Percentiles rank a stretch among this genome's conserved stretches.
phyloP scores from a whole-genome alignment of 148 eudicot species.

The Chenopodium formosanum region DNA sequence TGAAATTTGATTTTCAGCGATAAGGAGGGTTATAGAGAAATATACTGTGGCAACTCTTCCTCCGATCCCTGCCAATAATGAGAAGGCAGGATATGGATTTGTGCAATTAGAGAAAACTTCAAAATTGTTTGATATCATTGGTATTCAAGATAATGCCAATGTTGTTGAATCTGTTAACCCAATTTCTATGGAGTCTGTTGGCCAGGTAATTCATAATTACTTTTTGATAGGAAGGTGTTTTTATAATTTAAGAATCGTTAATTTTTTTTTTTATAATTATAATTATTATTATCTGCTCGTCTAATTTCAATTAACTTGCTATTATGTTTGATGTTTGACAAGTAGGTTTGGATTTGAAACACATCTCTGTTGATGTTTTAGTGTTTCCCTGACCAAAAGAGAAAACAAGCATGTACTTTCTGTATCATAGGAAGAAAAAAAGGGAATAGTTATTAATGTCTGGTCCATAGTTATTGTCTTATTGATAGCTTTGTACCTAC shows the following conservation, averaged over 20 bases:
- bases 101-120: slow-evolving; percentile 53
- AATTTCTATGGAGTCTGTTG: slow-evolving; percentile 75
- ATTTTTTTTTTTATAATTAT: neutral
- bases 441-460: neutral
- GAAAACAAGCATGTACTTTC: neutral
- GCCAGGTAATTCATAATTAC: slow-evolving; percentile 54
- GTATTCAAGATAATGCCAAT: slow-evolving; percentile 28
- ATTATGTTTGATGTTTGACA: neutral
- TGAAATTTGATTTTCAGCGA: slow-evolving; percentile 42
- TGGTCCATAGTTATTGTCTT: neutral
- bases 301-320: neutral
- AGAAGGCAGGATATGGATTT: slow-evolving; percentile 69
- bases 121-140: slow-evolving; percentile 53
- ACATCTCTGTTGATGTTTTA: neutral
- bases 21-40: slow-evolving; percentile 54
- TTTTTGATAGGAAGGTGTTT: neutral
- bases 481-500: neutral
- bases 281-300: neutral
- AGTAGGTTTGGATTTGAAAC: slow-evolving; percentile 1
- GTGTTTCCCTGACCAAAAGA: neutral
- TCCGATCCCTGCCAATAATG: slow-evolving; percentile 54
- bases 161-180: slow-evolving; percentile 61
- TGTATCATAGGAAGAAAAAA: neutral
- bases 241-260: slow-evolving; percentile 14
- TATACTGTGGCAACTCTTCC: slow-evolving; percentile 55